Conservation (phyloP, 2,329 filamentous ascomycete genomes). For the Penicillium janthinellum region DNA sequence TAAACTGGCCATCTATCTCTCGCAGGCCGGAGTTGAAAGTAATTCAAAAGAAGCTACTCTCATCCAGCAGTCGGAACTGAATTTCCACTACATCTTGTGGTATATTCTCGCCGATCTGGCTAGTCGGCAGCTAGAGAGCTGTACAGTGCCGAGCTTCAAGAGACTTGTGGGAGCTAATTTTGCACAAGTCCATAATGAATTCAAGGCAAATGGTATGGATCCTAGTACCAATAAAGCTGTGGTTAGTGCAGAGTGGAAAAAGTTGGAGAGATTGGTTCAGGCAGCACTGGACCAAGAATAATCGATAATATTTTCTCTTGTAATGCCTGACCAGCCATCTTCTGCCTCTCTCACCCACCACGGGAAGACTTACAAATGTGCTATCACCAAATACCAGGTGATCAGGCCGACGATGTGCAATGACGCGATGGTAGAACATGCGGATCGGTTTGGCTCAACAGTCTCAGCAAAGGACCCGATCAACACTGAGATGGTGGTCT, state of each 20-base stretch:
- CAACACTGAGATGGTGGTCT: no score
- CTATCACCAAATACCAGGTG: no score
- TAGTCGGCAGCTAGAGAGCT: constrained; percentile 25
- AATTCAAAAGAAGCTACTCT: constrained; percentile 18
- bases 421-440: no score
- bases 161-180: constrained; percentile 29
- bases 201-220: constrained; percentile 30
- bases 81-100: constrained; percentile 39
- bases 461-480: no score
- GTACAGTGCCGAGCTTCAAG: constrained; percentile 35
- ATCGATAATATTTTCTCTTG: not conserved
- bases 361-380: no score
- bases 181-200: constrained; percentile 31
- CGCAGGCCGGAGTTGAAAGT: constrained; percentile 25
- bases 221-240: constrained; percentile 24
- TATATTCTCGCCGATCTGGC: constrained; percentile 35
- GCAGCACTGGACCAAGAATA: constrained; percentile 30
- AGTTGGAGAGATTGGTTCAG: constrained; percentile 46
- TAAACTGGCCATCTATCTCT: constrained; percentile 33
- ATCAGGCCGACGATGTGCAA: no score
- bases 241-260: constrained; percentile 50
- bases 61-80: constrained; percentile 28
- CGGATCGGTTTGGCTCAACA: no score
- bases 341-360: not conserved
- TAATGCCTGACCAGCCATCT: not conserved